Evolutionary conservation across 805 yeast genomes (phyloP).

Genomic region (Yarrowia porcina): DNA sequence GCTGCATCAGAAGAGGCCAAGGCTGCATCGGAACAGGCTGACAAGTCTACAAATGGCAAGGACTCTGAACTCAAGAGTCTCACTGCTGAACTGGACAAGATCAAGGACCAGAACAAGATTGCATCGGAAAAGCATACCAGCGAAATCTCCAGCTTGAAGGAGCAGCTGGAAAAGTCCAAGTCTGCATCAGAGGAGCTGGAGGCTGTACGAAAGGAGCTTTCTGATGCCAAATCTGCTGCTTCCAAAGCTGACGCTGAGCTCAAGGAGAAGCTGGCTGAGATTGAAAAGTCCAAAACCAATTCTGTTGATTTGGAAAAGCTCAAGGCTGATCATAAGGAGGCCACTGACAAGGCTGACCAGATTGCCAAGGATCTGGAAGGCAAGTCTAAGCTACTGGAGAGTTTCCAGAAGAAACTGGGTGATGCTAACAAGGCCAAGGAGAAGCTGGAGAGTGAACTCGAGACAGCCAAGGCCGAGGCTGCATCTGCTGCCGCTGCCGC

Average conservation of each 20-base stretch:
- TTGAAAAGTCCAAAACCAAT: neutral
- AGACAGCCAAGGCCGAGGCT: constrained; percentile 9
- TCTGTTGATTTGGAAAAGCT: constrained; percentile 7
- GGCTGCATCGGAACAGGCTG: neutral
- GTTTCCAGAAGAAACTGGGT: constrained; percentile 18
- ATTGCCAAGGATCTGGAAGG: neutral
- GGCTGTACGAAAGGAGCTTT: constrained; percentile 7
- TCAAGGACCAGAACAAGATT: neutral
- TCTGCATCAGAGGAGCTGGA: neutral
- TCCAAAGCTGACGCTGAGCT: neutral
- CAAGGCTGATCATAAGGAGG: neutral
- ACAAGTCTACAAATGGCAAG: neutral
- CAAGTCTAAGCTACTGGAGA: constrained; percentile 5
- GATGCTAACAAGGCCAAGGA: constrained; percentile 22
- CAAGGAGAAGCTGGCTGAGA: constrained; percentile 9
- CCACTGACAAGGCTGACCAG: neutral
- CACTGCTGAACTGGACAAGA: neutral
- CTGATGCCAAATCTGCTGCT: constrained; percentile 3
- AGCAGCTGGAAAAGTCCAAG: constrained; percentile 9
- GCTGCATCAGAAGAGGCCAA: neutral
- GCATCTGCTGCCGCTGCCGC: constrained; percentile 13
- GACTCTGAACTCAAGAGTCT: neutral
- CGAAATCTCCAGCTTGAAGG: neutral
- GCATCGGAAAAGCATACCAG: neutral
- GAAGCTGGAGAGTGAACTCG: constrained; percentile 26